Conservation (phyloP, 805 yeast species). For the Yarrowia sp. region DNA sequence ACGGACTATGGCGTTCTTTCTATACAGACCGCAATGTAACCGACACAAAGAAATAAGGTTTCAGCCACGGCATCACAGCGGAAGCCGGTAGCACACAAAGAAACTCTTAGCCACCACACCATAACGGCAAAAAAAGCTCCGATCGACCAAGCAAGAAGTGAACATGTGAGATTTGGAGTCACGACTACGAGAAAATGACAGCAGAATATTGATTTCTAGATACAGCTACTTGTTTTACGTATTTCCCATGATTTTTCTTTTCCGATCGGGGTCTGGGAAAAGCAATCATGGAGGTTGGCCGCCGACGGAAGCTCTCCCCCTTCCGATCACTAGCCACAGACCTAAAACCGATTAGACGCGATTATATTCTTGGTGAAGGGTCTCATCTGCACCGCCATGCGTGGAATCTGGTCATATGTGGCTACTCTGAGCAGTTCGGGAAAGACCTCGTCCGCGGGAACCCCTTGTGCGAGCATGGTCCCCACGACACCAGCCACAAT, state of each 20-base stretch:
- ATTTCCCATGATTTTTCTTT: no score
- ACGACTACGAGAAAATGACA: background rate
- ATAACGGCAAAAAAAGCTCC: background rate
- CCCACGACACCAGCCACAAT: conserved; percentile 38
- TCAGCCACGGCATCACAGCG: conserved; percentile 34
- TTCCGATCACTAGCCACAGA: conserved; percentile 36
- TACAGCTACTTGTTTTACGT: background rate
- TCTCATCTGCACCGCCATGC: conserved; percentile 37
- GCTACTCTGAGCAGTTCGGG: conserved; percentile 31
- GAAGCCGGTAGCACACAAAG: conserved; percentile 2
- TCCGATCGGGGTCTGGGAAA: conserved; percentile 4
- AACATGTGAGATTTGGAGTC: no score
- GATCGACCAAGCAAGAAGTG: background rate
- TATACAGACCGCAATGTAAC: conserved; percentile 6
- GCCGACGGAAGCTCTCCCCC: background rate
- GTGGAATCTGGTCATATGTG: conserved; percentile 36
- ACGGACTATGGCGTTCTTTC: conserved; percentile 8
- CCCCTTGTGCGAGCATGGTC: conserved; percentile 29
- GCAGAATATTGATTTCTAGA: background rate
- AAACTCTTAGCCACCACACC: conserved; percentile 24
- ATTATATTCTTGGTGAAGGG: conserved; percentile 31
- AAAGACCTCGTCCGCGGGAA: conserved; percentile 29
- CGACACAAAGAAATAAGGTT: conserved; percentile 7
- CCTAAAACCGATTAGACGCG: conserved; percentile 37
- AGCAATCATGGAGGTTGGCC: background rate